Percentiles rank a stretch among this genome's conserved stretches.
Evolutionary conservation across 495 filamentous ascomycete genomes (phyloP).

Genomic region (Chaetomium fimeti): DNA sequence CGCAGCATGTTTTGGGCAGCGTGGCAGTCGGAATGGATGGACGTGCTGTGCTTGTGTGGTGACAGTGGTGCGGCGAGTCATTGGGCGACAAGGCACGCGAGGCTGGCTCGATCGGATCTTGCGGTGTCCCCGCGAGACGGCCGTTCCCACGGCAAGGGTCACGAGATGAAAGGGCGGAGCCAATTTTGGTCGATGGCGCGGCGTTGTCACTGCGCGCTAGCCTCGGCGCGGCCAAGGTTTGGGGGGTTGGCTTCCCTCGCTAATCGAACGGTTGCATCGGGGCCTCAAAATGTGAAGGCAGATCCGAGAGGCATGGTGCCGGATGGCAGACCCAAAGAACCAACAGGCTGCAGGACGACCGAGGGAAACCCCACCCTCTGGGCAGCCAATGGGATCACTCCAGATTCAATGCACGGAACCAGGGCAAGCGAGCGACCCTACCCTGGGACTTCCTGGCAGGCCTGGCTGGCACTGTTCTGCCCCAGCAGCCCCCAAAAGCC

Average conservation of each 20-base stretch:
- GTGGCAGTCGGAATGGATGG: slow-evolving; percentile 11
- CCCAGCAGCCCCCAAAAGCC: too few species aligned
- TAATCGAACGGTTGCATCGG: slow-evolving; percentile 41
- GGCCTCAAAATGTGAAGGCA: slow-evolving; percentile 17
- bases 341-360: slow-evolving; percentile 21
- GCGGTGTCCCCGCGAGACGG: slow-evolving; percentile 11
- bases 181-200: slow-evolving; percentile 19
- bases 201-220: slow-evolving; percentile 20
- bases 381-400: slow-evolving; percentile 4
- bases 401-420: slow-evolving; percentile 11
- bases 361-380: neutral
- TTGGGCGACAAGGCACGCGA: neutral
- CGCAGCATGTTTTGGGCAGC: slow-evolving; percentile 5
- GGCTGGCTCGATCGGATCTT: slow-evolving; percentile 28
- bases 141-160: slow-evolving; percentile 25
- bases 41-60: too few species aligned
- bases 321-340: slow-evolving; percentile 20
- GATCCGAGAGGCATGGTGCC: slow-evolving; percentile 26
- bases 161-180: slow-evolving; percentile 31
- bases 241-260: slow-evolving; percentile 29
- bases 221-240: neutral
- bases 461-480: neutral
- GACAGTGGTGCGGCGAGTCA: neutral
- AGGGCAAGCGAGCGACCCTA: neutral
- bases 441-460: neutral